Percentiles rank a stretch among this genome's conserved stretches.
These are phyloP conservation scores for Dothideomycetidae sp. DNA, from an alignment of 2,329 filamentous ascomycete genomes.

Conservation along the genomic window DNA sequence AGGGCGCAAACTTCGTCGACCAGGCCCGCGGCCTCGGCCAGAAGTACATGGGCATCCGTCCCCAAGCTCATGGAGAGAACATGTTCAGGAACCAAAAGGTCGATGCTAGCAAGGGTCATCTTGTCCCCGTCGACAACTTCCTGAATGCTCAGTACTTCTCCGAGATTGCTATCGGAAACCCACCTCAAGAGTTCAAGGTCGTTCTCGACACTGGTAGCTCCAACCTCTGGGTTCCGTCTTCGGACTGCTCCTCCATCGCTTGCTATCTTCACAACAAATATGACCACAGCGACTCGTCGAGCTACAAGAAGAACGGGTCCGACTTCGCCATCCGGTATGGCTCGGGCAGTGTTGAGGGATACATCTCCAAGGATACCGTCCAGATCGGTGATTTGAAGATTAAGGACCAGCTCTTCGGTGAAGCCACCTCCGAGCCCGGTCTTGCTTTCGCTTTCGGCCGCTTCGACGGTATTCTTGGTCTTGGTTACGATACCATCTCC, in stretches of 20 bases:
- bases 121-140: constrained; percentile 89
- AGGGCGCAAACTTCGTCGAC: constrained; percentile 61
- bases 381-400: constrained; percentile 80
- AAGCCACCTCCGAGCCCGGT: constrained; percentile 89
- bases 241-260: constrained; percentile 82
- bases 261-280: constrained; percentile 98
- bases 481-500: constrained; percentile 92
- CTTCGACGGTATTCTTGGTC: constrained; percentile 91
- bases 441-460: constrained; percentile 94
- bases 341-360: constrained; percentile 85
- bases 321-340: constrained; percentile 90
- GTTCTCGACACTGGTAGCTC: constrained; percentile 97
- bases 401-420: constrained; percentile 85
- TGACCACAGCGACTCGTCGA: constrained; percentile 75
- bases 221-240: constrained; percentile 95
- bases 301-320: constrained; percentile 87
- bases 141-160: constrained; percentile 99
- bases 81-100: constrained; percentile 66
- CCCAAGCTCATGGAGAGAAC: constrained; percentile 53
- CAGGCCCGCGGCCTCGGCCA: constrained; percentile 76
- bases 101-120: constrained; percentile 53
- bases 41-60: constrained; percentile 85
- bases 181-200: constrained; percentile 93
- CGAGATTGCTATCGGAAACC: constrained; percentile 82
- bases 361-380: constrained; percentile 77